phyloP scores from a whole-genome alignment of 2,329 filamentous ascomycete genomes.

The Penicillium sp. region DNA sequence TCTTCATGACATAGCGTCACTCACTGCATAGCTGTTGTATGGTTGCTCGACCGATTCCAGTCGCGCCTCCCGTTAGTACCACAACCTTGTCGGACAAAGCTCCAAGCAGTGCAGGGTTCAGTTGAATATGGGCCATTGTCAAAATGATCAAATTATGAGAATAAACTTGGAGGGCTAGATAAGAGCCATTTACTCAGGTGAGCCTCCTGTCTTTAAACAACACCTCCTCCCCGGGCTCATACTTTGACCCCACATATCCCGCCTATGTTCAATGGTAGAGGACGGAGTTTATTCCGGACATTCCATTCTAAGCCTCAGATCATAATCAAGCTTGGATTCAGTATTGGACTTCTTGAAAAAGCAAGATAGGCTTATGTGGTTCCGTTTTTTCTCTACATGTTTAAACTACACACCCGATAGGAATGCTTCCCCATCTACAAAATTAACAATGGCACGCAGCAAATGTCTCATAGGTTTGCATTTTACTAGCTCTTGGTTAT shows the following conservation, averaged over 20 bases:
- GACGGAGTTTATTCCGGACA: conserved; percentile 5
- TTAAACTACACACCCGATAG: too few species aligned
- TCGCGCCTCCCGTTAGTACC: conserved; percentile 55
- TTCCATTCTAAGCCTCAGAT: not conserved
- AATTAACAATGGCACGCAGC: too few species aligned
- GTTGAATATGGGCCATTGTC: conserved; percentile 25
- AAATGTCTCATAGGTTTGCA: too few species aligned
- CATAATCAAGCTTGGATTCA: not conserved
- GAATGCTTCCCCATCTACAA: too few species aligned
- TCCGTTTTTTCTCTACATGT: too few species aligned
- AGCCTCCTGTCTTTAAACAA: not conserved
- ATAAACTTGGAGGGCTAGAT: too few species aligned
- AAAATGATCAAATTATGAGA: not conserved
- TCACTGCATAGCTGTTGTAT: conserved; percentile 27
- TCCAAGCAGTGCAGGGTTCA: conserved; percentile 25
- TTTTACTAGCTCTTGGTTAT: too few species aligned
- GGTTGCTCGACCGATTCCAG: conserved; percentile 33
- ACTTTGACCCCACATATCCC: conserved; percentile 18
- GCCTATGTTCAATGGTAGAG: not conserved
- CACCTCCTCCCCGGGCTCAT: conserved; percentile 10
- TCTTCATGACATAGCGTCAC: not conserved
- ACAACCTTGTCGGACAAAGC: conserved; percentile 49
- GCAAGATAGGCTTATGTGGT: too few species aligned
- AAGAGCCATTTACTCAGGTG: not conserved
- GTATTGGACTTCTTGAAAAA: not conserved